Conservation (phyloP, 768 basidiomycete species). For the Mycena venus region DNA sequence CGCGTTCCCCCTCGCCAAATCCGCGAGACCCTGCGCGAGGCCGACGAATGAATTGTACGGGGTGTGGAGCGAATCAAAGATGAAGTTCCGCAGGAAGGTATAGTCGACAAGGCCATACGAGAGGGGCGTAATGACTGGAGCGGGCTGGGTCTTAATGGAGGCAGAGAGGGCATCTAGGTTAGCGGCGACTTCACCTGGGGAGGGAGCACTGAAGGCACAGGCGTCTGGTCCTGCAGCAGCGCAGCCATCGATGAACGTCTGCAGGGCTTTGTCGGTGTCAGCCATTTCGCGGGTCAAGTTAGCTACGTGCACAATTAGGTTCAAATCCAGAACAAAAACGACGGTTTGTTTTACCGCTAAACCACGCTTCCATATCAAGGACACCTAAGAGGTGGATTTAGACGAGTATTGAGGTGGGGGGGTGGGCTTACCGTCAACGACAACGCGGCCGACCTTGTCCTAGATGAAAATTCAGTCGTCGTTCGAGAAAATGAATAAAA, state of each 20-base stretch:
- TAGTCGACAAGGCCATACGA: too few species aligned
- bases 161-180: neutral
- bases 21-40: neutral
- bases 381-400: neutral
- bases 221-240: neutral
- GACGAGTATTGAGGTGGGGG: neutral
- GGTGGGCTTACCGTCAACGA: conserved; percentile 11
- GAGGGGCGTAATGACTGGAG: too few species aligned
- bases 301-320: neutral
- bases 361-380: conserved; percentile 2
- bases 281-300: neutral
- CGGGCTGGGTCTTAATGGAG: neutral
- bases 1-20: neutral
- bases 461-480: neutral
- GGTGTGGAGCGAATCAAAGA: conserved; percentile 4
- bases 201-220: conserved; percentile 22
- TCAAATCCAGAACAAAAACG: neutral
- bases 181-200: neutral
- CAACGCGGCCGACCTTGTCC: conserved; percentile 20
- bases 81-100: neutral
- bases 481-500: too few species aligned
- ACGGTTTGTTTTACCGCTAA: neutral
- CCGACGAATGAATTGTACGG: neutral
- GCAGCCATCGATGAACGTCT: conserved; percentile 16
- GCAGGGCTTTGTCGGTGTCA: conserved; percentile 10